Conservation (phyloP, 2,329 filamentous ascomycete genomes). For the Rasamsonia emersonii region DNA sequence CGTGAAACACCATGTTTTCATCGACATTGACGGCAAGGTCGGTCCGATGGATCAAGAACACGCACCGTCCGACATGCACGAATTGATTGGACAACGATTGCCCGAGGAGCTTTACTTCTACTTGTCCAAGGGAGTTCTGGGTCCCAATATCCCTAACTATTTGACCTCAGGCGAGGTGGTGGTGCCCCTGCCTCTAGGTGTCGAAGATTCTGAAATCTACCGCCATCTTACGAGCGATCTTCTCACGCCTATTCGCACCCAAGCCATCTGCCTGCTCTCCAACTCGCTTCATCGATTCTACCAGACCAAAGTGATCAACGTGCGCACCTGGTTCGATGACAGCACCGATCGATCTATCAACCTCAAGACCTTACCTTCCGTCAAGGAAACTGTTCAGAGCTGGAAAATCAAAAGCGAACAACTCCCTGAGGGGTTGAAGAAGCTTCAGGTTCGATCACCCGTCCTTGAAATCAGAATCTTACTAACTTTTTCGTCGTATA, state of each 20-base stretch:
- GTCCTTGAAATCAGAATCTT: not conserved
- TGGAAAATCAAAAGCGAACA: constrained; percentile 64
- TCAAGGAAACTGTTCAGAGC: constrained; percentile 45
- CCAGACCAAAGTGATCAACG: constrained; percentile 65
- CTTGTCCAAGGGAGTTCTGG: constrained; percentile 71
- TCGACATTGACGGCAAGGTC: constrained; percentile 68
- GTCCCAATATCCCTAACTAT: constrained; percentile 70
- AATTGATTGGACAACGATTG: constrained; percentile 82
- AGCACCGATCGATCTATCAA: constrained; percentile 58
- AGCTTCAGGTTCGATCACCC: constrained; percentile 19
- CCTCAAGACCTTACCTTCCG: constrained; percentile 47
- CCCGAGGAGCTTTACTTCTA: constrained; percentile 89
- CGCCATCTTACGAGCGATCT: constrained; percentile 66
- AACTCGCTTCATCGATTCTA: constrained; percentile 76
- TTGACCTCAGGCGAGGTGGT: constrained; percentile 71
- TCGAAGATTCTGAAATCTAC: constrained; percentile 71
- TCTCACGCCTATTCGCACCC: constrained; percentile 65
- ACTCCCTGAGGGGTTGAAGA: constrained; percentile 35
- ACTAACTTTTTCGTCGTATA: constrained; percentile 3
- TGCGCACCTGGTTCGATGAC: constrained; percentile 78
- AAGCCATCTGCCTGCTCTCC: constrained; percentile 68
- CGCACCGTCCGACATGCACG: constrained; percentile 74
- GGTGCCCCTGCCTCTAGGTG: constrained; percentile 77
- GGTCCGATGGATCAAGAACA: constrained; percentile 63
- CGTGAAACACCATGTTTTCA: constrained; percentile 78